Evolutionary conservation across 352 stramenopile genomes (phyloP), one percentile per base, ranked within the genome.

Genomic region (Globisporangium nagaii): DNA sequence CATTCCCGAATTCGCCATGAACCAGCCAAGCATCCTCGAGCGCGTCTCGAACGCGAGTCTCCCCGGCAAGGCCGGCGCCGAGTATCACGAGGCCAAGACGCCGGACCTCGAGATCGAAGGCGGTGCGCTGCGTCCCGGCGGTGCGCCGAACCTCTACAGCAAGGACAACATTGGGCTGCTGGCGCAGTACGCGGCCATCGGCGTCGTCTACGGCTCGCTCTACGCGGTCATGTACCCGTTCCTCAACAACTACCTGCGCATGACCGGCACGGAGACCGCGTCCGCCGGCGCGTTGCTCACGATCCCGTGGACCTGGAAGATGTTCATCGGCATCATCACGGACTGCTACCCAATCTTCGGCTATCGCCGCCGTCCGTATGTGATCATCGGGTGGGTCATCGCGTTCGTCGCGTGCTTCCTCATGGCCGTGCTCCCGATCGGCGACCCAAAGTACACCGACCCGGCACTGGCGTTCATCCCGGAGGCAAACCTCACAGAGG

Each of bases 231-330:
- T 68, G 12, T 86, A 88, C 62, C 72, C 72, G 17, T 70, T 80
- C 37, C 63, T 84, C 22, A 73, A 79, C 31, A 69, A 70, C 32
- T 86, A 84, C 44, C 58, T 88, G 3, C 71, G 63, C 37, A 80
- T 84, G 62, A 68, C 64, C 6, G 70, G 71, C 10, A 60, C 71
- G 4, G 61, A 66, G 15, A 75, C 57, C 1, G 69, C 72, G 1
- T 81, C 77, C 0, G 69, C 68, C 9, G 63, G 40, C 9, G 71
- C 71, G 7, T 40, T 92, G 9, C 68, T 94, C 13, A 68, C 71
- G 42, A 62, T 95, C 0, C 79, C 79, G 12, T 95, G 81, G 80
- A 81, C 70, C 5, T 85, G 86, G 53, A 95, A 94, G 62, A 76
- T 90, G 17, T 57, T 86, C 28, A 69, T 83, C 51, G 79, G 76